Evolutionary conservation across 73 alveolate genomes (phyloP).

Genomic region (Breviolum minutum): DNA sequence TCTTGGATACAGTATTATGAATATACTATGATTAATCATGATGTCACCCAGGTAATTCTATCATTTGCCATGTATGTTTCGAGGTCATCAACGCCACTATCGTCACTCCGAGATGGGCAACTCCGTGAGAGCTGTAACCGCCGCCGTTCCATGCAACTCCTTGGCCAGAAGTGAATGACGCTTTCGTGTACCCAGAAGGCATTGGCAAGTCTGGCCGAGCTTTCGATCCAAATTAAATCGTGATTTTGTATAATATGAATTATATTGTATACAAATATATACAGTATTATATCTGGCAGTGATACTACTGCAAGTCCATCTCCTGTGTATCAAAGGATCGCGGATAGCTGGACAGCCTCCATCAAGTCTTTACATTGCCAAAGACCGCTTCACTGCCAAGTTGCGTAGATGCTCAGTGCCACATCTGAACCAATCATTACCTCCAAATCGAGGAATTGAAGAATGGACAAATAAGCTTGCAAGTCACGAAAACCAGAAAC

Average conservation of each 20-base stretch:
- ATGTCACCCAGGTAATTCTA: no score
- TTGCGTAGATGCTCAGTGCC: conserved; percentile 72
- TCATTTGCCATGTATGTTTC: no score
- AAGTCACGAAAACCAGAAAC: neutral
- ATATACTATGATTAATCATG: no score
- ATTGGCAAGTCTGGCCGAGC: neutral
- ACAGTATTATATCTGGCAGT: neutral
- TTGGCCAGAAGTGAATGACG: neutral
- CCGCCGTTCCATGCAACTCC: conserved; percentile 80
- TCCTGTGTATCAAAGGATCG: no score
- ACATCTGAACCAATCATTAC: conserved; percentile 61
- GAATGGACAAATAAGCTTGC: neutral
- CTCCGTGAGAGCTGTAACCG: conserved; percentile 77
- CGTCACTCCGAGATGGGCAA: neutral
- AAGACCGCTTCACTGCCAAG: neutral
- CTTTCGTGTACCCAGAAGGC: no score
- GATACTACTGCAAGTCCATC: no score
- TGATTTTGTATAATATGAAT: neutral
- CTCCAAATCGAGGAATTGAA: neutral
- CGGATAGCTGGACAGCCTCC: no score
- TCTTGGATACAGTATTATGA: no score
- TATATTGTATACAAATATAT: neutral
- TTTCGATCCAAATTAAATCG: neutral
- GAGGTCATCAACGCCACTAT: no score
- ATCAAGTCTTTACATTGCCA: no score